Conservation (phyloP, 164 flowering plant species). For the Piper betle region DNA sequence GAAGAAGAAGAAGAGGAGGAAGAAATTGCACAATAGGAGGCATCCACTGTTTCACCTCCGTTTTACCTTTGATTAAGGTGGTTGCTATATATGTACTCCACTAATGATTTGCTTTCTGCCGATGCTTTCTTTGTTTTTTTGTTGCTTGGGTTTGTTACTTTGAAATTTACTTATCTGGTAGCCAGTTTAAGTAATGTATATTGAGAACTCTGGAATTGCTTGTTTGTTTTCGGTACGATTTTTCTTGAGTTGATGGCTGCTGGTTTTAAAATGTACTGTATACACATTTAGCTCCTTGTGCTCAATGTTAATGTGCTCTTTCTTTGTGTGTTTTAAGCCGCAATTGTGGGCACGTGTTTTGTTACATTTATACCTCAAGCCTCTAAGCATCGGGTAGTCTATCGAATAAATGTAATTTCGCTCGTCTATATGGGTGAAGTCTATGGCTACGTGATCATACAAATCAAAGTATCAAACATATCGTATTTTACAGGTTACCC, state of each 20-base stretch:
- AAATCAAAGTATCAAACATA: too few species aligned
- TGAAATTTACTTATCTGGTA: too few species aligned
- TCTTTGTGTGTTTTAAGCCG: too few species aligned
- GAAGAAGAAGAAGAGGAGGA: constrained; percentile 1
- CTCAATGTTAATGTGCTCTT: too few species aligned
- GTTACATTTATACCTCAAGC: too few species aligned
- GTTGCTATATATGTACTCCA: not conserved
- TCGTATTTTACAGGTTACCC: too few species aligned
- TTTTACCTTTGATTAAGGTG: not conserved
- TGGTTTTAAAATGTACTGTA: not conserved
- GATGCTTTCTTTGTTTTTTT: not conserved
- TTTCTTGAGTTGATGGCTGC: not conserved
- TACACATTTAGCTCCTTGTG: too few species aligned
- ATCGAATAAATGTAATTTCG: too few species aligned
- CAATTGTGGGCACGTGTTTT: too few species aligned
- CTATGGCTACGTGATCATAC: too few species aligned
- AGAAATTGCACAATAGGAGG: not conserved
- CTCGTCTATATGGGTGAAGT: too few species aligned
- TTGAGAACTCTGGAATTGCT: not conserved
- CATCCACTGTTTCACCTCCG: not conserved
- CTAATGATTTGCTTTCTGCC: not conserved
- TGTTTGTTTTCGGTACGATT: not conserved
- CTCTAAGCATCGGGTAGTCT: too few species aligned
- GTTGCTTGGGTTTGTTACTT: not conserved
- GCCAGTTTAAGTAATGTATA: not conserved